Base-by-base conservation (phyloP, 163 green algal genomes). In the Smithsoniella earleae region DNA sequence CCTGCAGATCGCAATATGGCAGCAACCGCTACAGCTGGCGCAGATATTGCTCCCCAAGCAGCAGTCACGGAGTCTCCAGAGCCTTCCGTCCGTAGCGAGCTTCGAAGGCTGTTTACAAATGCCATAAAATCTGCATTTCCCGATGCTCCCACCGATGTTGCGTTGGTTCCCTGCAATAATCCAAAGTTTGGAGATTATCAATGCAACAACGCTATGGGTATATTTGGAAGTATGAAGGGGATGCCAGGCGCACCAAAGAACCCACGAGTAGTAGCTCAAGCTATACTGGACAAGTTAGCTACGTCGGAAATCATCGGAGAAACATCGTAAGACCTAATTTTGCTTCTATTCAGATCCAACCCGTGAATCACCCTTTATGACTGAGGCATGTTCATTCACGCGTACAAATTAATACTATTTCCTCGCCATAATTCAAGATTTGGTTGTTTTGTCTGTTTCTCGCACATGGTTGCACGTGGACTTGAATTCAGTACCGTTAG, bases 141-240 rank as follows among this genome's bases (percentile, higher is more conserved):
- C 1, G 76, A 75, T 2, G 30, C 63, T 31, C 73, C 79, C 5
- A 76, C 74, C 25, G 66, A 76, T 1, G 77, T 85, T 46, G 73
- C 82, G 0, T 62, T 89, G 1, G 83, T 82, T 10, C 66, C 82
- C 13, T 85, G 82, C 77, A 83, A 81, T 76, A 81, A 93, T 38
- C 76, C 87, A 33, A 88, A 93, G 78, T 89, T 91, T 78, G 90
- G 89, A 1, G 91, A 97, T 80, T 98, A 96, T 77, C 92, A 98
- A 78, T 97, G 92, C 85, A 97, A 97, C 81, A 97, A 96, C 76
- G 94, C 94, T 2, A 99, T 99, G 94, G 76, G 76, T 3, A 78
- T 99, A 62, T 97, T 96, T 75, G 89, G 83, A 31, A 87, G 87
- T 78, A 69, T 96, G 25, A 96, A 97, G 79, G 89, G 89, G 55